Base-by-base conservation (phyloP, 306 rosid species). In the apple (Malus domestica) region DNA sequence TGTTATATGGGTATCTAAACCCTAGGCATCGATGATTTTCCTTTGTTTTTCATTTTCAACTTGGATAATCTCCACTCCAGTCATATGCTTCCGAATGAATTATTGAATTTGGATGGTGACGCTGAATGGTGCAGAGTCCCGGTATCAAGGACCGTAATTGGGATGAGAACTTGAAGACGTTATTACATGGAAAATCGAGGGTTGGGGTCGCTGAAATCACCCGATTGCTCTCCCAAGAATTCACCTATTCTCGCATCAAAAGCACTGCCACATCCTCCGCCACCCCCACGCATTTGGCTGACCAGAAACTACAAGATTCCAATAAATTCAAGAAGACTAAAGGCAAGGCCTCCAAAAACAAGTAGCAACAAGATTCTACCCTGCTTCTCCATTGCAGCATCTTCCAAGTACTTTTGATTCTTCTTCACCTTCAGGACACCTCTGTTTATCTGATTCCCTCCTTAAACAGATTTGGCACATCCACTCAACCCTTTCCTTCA, bases 151-250 rank as follows among this genome's bases (percentile, higher is more conserved):
- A 90, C 80, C 76, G 81, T 78, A 78, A 78, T 60, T 90, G 88
- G 96, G 93, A 88, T 84, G 88, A 83, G 83, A 90, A 88, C 83
- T 79, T 90, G 83, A 85, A 85, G 51, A 79, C 83, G 0, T 63
- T 87, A 45, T 64, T 90, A 68, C 89, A 87, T 32, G 87, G 93
- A 15, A 90, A 85, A 70, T 84, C 14, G 22, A 79, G 82, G 22
- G 69, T 86, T 79, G 90, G 93, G 23, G 76, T 88, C 27, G 63
- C 89, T 5, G 90, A 85, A 86, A 38, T 90, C 75, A 82, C 87
- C 29, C 88, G 71, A 61, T 80, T 90, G 14, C 78, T 90, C n/a
- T 85, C 96, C 68, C 87, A 88, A 4, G 88, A 88, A n/a, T 90
- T 90, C 76, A 78, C 88, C 73, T 71, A 65, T 70, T 73, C 84